Conservation (phyloP, 305 asterid genomes). For the Coffea humblotiana region DNA sequence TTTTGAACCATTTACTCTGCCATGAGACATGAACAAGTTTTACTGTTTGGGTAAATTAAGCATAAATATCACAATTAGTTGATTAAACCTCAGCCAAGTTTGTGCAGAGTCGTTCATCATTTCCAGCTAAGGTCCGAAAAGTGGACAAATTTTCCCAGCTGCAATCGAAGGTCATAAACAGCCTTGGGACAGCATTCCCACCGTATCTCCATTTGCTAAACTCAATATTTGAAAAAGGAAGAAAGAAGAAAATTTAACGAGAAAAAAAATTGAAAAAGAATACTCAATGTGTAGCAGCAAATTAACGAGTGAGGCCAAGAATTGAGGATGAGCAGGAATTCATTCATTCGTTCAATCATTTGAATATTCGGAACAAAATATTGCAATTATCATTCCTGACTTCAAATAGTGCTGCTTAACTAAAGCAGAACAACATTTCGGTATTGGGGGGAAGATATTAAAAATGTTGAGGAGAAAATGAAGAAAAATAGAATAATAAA, state of each 20-base stretch:
- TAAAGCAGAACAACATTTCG: too few species aligned
- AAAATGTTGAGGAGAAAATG: background rate
- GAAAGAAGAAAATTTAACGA: too few species aligned
- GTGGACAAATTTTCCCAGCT: too few species aligned
- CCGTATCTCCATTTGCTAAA: background rate
- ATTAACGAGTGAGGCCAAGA: background rate
- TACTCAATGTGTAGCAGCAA: background rate
- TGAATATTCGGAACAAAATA: background rate
- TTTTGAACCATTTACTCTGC: background rate
- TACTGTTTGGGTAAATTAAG: background rate
- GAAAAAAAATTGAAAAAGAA: too few species aligned
- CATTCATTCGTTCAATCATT: background rate
- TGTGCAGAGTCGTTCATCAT: background rate
- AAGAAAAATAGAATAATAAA: background rate
- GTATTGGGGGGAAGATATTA: background rate
- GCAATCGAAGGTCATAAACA: too few species aligned
- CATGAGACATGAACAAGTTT: background rate
- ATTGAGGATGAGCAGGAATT: conserved; percentile 2
- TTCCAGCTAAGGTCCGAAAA: background rate
- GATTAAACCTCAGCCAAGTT: background rate
- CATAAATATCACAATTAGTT: too few species aligned
- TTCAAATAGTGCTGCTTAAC: too few species aligned
- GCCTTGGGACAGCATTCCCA: too few species aligned
- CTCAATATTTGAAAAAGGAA: background rate
- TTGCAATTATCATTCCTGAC: background rate